Base-by-base conservation (phyloP, 1,284 basidiomycete genomes). In the Boletus subluridellus region DNA sequence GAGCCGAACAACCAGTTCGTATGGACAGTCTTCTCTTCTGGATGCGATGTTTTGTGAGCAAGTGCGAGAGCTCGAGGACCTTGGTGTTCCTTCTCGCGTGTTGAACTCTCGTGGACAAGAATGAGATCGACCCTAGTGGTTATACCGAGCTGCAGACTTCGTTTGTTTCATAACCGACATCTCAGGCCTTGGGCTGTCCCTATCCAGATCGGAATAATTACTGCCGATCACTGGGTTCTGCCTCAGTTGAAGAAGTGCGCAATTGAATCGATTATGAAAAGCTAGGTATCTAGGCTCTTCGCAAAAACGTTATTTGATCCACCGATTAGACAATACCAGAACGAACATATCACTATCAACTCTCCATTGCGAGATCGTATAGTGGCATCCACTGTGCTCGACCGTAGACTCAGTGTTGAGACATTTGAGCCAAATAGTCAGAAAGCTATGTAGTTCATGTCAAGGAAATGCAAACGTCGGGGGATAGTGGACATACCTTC, bases 371-470 rank as follows among this genome's bases (percentile, higher is more conserved):
- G 48, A 57, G 32, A 51, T 52, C 48, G 6, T 34, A 55, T 42
- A 54, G 37, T 39, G 45, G 21, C 42, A 52, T 49, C 44, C 51
- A 56, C 37, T 21, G 11, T 52, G 21, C 26, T 49, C 35, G 17
- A 44, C 15, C 12, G 15, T 12, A 32, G 24, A 42, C 46, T 73
- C 52, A 79, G 57, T 81, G 81, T 70, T 87, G 85, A 39, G 85
- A 85, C 82, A 90, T 88, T 66, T 87, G 84, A 3, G 88, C 86
- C 47, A 91, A 76, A 68, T 90, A 92, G 69, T 92, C 89, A 21
- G 88, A 90, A 41, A 91, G 78, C 89, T 90, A n/a, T 5, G 24
- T 30, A 5, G 24, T 14, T 28, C 7, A 15, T 4, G 48, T 72
- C 48, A 66, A 35, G 1, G 49, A n/a, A 9, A 46, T 57, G 59